Evolutionary conservation across 257 asterid species (phyloP), one percentile per base, ranked within the genome.

Genomic region (Ilex asprella): DNA sequence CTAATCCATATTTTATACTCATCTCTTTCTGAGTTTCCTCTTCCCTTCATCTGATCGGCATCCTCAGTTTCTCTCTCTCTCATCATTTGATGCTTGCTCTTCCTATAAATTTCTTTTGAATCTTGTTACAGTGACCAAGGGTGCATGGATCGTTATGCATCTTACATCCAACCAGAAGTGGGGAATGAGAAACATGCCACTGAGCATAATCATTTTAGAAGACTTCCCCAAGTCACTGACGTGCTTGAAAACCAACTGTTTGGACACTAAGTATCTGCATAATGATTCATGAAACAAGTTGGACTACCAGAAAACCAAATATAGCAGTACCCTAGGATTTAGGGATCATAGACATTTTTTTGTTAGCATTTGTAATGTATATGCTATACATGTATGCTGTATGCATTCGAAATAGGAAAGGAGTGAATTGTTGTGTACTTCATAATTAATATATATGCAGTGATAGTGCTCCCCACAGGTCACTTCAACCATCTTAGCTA

Each of bases 1-100:
- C 68, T 49, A 66, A 68, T 71, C 83, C 75, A 59, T 65, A 72
- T 66, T 70, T 75, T 78, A 75, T 56, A 70, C 77, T 75, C 57
- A 75, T 70, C 81, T 67, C 72, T 64, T 68, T 58, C 66, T 29
- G n/a, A 32, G 30, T 61, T 59, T 27, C 52, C 66, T 62, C 56
- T 67, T 64, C 56, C 16, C 59, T 44, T 50, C 31, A 16, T 52
- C 49, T 14, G 30, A n/a, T 16, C 9, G 68, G 68, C 39, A 39
- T 27, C 10, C 16, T 61, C 56, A 2, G 2, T 14, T 70, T 71
- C 64, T 59, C 47, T 61, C 41, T 39, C 52, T 59, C 59, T 62
- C 30, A 10, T 16, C 15, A 14, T 46, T 10, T 10, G 52, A 46
- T 46, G 52, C 52, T 43, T 39, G 50, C 29, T 65, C 50, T 56